Conservation (phyloP, 345 rosid genomes). For the Corymbia maculata region DNA sequence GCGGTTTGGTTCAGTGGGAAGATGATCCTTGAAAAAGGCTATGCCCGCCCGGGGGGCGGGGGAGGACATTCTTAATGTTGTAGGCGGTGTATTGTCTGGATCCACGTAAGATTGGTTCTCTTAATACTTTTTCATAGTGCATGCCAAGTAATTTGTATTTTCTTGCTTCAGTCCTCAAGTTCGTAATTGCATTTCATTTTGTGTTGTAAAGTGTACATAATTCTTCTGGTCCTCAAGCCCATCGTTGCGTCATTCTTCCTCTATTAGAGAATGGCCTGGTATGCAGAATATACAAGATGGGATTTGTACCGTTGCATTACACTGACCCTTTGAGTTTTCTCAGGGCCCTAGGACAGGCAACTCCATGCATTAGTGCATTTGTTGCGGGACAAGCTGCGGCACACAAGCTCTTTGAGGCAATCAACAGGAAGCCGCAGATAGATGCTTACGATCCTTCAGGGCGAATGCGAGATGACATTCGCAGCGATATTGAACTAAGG, state of each 20-base stretch:
- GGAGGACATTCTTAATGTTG: conserved; percentile 29
- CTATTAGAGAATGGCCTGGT: background rate
- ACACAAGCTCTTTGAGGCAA: conserved; percentile 31
- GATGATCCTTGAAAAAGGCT: conserved; percentile 38
- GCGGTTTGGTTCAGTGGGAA: conserved; percentile 47
- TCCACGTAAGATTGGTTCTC: conserved; percentile 19
- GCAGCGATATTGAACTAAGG: conserved; percentile 22
- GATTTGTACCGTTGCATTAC: background rate
- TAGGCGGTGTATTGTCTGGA: conserved; percentile 27
- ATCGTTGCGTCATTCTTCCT: background rate
- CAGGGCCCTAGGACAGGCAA: conserved; percentile 47
- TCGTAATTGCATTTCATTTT: no score
- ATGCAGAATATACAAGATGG: background rate
- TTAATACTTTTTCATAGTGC: background rate
- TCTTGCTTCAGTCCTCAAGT: background rate
- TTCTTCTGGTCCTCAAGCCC: no score
- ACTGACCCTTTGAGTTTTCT: background rate
- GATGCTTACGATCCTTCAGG: conserved; percentile 24
- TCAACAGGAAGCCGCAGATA: conserved; percentile 22
- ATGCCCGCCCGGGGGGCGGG: conserved; percentile 5
- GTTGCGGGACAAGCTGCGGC: conserved; percentile 39
- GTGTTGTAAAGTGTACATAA: no score
- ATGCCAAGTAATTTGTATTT: background rate
- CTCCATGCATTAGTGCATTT: conserved; percentile 30
- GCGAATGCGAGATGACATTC: conserved; percentile 10